phyloP scores from a whole-genome alignment of 306 rosid genomes.

The Ziziphus jujuba region DNA sequence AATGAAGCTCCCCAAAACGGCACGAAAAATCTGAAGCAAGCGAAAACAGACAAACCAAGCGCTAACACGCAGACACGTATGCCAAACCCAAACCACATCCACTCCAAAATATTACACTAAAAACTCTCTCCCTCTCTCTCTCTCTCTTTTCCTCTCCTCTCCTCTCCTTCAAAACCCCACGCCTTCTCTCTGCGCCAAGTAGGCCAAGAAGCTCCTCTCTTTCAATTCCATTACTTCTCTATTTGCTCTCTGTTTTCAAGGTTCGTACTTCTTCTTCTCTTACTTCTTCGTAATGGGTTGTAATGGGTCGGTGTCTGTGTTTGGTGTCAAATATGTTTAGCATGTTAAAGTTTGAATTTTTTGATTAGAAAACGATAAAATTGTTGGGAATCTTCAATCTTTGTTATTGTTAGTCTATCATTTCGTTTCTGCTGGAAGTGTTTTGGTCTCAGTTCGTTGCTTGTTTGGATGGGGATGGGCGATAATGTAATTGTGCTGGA shows the following conservation, averaged over 20 bases:
- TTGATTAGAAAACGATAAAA: background rate
- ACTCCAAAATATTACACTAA: slow-evolving; percentile 29
- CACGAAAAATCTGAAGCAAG: background rate
- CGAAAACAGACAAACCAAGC: slow-evolving; percentile 22
- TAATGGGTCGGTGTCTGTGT: slow-evolving; percentile 6
- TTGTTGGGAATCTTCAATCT: background rate
- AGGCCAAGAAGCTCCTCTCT: slow-evolving; percentile 20
- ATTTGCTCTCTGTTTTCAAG: slow-evolving; percentile 19
- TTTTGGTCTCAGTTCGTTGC: slow-evolving; percentile 1
- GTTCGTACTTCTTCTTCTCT: slow-evolving; percentile 19
- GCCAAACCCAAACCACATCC: slow-evolving; percentile 57
- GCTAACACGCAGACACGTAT: slow-evolving; percentile 59
- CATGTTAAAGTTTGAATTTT: background rate
- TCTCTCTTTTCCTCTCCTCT: too few relatives aligned
- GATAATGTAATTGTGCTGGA: background rate
- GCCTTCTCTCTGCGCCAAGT: slow-evolving; percentile 11
- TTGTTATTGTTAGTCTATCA: background rate
- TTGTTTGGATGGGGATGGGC: background rate
- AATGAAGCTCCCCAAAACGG: background rate
- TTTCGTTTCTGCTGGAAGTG: background rate
- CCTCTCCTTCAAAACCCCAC: background rate
- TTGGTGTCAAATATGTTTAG: background rate
- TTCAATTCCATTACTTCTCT: slow-evolving; percentile 13
- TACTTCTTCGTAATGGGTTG: slow-evolving; percentile 2
- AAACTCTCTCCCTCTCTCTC: background rate